A percentile compares a stretch with the other conserved stretches of the same genome.
Conservation (phyloP, 345 rosid genomes). For the Salix arbutifolia region DNA sequence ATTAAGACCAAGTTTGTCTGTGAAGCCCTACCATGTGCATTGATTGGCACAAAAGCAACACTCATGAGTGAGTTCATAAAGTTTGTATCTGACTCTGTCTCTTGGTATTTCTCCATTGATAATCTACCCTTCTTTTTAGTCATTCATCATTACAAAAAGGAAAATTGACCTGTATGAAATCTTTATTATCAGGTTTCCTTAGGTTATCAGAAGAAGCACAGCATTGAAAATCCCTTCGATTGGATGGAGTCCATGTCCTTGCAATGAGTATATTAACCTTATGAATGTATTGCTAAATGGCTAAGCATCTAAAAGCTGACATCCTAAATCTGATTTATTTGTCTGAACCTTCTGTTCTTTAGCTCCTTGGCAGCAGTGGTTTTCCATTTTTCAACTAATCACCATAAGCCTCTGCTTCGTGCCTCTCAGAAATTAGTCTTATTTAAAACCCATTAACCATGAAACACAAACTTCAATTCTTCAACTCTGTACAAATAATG, state of each 20-base stretch:
- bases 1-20: constrained; percentile 87
- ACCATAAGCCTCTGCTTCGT: too few relatives aligned
- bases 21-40: constrained; percentile 84
- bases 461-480: too few relatives aligned
- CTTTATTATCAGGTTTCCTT: constrained; percentile 51
- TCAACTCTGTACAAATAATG: background rate
- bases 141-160: background rate
- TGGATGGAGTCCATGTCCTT: constrained; percentile 98
- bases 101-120: constrained; percentile 44
- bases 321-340: too few relatives aligned
- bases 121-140: background rate
- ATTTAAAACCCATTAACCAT: too few relatives aligned
- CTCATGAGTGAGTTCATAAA: constrained; percentile 93
- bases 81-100: constrained; percentile 85
- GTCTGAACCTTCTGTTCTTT: too few relatives aligned
- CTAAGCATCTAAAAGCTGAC: too few relatives aligned
- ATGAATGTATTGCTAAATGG: too few relatives aligned
- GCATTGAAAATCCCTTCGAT: constrained; percentile 76
- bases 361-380: too few relatives aligned
- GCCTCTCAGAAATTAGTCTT: too few relatives aligned
- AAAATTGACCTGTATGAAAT: background rate
- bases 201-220: constrained; percentile 60
- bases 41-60: constrained; percentile 78
- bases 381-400: too few relatives aligned
- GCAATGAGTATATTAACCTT: constrained; percentile 50